Percentiles rank a stretch among this genome's conserved stretches.
Evolutionary conservation across 352 stramenopile species (phyloP).

Genomic region (Phytophthora idaei): DNA sequence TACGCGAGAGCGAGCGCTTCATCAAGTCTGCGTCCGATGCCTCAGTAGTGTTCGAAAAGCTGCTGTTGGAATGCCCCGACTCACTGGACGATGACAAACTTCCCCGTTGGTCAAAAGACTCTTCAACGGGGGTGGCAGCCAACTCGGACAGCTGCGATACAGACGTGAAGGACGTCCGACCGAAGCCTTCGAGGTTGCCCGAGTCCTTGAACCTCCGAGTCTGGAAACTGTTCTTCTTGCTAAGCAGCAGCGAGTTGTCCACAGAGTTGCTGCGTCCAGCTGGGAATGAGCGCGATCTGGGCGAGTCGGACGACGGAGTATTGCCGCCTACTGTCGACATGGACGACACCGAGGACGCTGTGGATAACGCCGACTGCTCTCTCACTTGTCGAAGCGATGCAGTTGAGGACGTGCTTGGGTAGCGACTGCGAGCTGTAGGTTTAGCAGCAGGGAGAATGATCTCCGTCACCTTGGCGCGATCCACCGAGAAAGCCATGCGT

Average conservation of each 20-base stretch:
- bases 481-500: constrained; percentile 84
- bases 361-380: constrained; percentile 45
- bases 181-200: constrained; percentile 61
- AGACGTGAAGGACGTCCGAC: constrained; percentile 77
- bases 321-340: constrained; percentile 36
- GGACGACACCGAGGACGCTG: constrained; percentile 48
- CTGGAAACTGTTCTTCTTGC: constrained; percentile 63
- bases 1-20: constrained; percentile 84
- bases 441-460: constrained; percentile 77
- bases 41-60: constrained; percentile 27
- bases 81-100: constrained; percentile 65
- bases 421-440: constrained; percentile 51
- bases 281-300: constrained; percentile 36
- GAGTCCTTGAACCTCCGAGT: constrained; percentile 44
- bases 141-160: constrained; percentile 68
- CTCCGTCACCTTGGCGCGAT: constrained; percentile 84
- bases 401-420: constrained; percentile 54
- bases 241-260: constrained; percentile 43
- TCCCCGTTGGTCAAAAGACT: constrained; percentile 32
- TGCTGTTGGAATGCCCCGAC: constrained; percentile 28
- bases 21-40: constrained; percentile 72
- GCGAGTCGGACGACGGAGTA: constrained; percentile 34
- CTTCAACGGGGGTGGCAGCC: constrained; percentile 34
- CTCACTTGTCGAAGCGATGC: constrained; percentile 42
- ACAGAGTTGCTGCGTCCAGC: constrained; percentile 52